A percentile compares a stretch with the other conserved stretches of the same genome.
phyloP scores from a whole-genome alignment of 805 yeast species.

The Candida morakotiae region DNA sequence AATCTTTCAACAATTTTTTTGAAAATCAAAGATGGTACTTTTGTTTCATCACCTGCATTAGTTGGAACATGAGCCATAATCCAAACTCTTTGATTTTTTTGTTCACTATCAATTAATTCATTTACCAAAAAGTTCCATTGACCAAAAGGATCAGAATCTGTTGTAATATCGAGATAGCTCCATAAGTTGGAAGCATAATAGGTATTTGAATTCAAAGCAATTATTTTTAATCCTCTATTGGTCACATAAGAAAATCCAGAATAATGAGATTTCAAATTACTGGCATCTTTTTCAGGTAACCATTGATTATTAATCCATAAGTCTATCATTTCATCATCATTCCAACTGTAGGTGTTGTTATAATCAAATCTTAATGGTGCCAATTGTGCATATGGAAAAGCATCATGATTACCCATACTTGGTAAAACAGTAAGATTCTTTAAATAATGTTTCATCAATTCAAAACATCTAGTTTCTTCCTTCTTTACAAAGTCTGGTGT shows the following conservation, averaged over 20 bases:
- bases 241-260: slow-evolving; percentile 59
- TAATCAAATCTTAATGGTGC: slow-evolving; percentile 41
- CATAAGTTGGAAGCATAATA: slow-evolving; percentile 58
- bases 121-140: slow-evolving; percentile 55
- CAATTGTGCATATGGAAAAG: slow-evolving; percentile 68
- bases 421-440: slow-evolving; percentile 54
- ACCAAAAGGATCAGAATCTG: slow-evolving; percentile 58
- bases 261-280: slow-evolving; percentile 43
- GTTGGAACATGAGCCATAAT: slow-evolving; percentile 64
- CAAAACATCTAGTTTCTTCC: slow-evolving; percentile 68
- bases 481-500: slow-evolving; percentile 61
- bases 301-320: slow-evolving; percentile 32
- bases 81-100: slow-evolving; percentile 62
- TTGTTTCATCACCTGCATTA: slow-evolving; percentile 49
- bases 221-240: slow-evolving; percentile 51
- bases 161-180: slow-evolving; percentile 48
- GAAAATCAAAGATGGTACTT: slow-evolving; percentile 54
- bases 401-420: slow-evolving; percentile 67
- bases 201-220: slow-evolving; percentile 60
- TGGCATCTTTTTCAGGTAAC: slow-evolving; percentile 23
- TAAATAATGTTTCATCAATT: slow-evolving; percentile 49
- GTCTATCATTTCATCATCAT: slow-evolving; percentile 29
- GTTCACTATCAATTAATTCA: slow-evolving; percentile 57
- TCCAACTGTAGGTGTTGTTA: slow-evolving; percentile 28
- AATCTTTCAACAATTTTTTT: slow-evolving; percentile 59